A percentile compares a stretch with the other conserved stretches of the same genome.
phyloP scores from a whole-genome alignment of 305 asterid genomes.

The Andrographis paniculata region DNA sequence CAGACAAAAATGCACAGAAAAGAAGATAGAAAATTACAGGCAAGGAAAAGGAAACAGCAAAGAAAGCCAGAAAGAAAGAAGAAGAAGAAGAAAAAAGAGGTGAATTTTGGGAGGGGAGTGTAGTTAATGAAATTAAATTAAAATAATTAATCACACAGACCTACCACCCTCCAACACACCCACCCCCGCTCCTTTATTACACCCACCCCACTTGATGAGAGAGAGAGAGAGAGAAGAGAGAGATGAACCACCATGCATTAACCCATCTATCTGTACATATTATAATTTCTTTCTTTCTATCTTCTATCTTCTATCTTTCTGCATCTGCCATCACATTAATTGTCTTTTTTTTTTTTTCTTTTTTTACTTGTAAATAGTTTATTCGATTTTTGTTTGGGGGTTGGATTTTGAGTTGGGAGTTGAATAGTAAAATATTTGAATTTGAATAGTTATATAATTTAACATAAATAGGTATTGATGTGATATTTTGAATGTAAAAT shows the following conservation, averaged over 20 bases:
- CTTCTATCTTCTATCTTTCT: constrained; percentile 26
- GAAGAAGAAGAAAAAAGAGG: not conserved
- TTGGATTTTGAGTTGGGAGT: too few species aligned
- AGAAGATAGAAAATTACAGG: not conserved
- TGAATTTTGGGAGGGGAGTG: not conserved
- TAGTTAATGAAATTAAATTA: not conserved
- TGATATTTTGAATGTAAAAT: too few species aligned
- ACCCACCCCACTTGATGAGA: constrained; percentile 17
- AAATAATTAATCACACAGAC: constrained; percentile 27
- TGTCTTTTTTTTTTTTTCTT: not conserved
- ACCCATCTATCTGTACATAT: too few species aligned
- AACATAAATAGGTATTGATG: too few species aligned
- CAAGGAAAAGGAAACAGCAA: too few species aligned
- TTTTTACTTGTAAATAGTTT: not conserved
- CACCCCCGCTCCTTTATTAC: constrained; percentile 47
- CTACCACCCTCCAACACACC: constrained; percentile 32
- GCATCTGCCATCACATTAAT: constrained; percentile 20
- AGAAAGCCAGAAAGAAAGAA: too few species aligned
- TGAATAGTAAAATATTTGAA: too few species aligned
- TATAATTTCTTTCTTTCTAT: too few species aligned
- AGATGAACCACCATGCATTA: too few species aligned
- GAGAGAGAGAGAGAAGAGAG: too few species aligned
- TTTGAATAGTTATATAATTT: too few species aligned
- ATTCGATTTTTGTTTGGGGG: constrained; percentile 9
- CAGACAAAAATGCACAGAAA: not conserved